Conservation (phyloP, 257 asterid genomes). For the Rehmannia glutinosa region DNA sequence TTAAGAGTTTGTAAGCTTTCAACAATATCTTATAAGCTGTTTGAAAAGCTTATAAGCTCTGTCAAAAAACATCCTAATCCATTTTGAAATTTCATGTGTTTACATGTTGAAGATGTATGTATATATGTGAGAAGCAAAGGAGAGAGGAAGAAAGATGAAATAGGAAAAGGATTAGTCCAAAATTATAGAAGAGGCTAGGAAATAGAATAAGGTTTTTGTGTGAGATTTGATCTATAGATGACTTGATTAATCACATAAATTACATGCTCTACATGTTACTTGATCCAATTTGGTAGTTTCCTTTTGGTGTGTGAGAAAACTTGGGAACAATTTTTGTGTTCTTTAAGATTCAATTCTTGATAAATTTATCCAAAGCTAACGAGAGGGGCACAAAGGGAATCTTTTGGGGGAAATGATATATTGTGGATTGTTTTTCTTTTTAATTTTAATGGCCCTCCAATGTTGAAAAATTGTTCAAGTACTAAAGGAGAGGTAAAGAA, state of each 20-base stretch:
- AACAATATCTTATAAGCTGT: too few species aligned
- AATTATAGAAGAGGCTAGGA: constrained; percentile 6
- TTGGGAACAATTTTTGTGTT: neutral
- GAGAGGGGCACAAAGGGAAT: constrained; percentile 3
- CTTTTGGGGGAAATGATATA: too few species aligned
- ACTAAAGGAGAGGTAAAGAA: constrained; percentile 9
- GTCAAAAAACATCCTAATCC: too few species aligned
- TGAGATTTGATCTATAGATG: constrained; percentile 15
- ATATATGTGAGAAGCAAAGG: neutral
- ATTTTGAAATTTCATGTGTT: too few species aligned
- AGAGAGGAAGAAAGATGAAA: neutral
- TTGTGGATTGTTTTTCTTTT: too few species aligned
- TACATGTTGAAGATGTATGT: too few species aligned
- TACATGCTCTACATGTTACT: constrained; percentile 15
- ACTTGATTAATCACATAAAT: constrained; percentile 1
- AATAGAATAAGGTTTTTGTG: neutral
- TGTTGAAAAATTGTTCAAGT: neutral
- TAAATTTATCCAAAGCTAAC: neutral
- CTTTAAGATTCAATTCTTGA: neutral
- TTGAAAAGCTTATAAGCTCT: too few species aligned
- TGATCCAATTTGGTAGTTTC: constrained; percentile 2
- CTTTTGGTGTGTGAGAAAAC: neutral
- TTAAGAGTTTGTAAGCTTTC: too few species aligned
- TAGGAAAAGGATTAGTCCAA: neutral
- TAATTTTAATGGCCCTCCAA: too few species aligned